phyloP scores from a whole-genome alignment of 2,329 filamentous ascomycete species.

The Plectosphaerella sp. region DNA sequence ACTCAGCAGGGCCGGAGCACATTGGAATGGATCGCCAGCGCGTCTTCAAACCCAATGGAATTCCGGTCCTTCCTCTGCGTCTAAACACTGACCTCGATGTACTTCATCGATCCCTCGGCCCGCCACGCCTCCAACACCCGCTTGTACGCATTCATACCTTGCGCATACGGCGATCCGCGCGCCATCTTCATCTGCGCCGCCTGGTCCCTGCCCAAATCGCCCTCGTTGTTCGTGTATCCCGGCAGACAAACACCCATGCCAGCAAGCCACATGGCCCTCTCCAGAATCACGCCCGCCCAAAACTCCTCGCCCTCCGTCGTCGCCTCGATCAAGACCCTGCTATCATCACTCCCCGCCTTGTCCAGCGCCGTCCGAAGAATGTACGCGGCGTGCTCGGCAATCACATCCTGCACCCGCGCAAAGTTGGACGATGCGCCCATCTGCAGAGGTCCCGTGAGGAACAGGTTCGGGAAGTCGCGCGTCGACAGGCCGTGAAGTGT shows the following conservation, averaged over 20 bases:
- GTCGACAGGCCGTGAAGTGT: conserved; percentile 49
- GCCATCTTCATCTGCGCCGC: conserved; percentile 26
- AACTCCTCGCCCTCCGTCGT: conserved; percentile 38
- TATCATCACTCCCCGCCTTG: conserved; percentile 11
- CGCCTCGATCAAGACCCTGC: conserved; percentile 33
- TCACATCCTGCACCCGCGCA: conserved; percentile 26
- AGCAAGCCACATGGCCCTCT: conserved; percentile 31
- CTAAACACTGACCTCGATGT: conserved; percentile 3
- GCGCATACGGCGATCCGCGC: conserved; percentile 21
- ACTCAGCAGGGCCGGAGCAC: no score
- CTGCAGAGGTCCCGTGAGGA: conserved; percentile 41
- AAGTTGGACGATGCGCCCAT: conserved; percentile 32
- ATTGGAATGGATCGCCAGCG: no score
- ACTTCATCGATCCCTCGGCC: conserved; percentile 21
- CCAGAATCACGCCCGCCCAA: conserved; percentile 37
- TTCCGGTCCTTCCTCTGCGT: background rate
- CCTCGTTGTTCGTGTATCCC: conserved; percentile 46
- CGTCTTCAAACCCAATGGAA: background rate
- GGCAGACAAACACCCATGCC: conserved; percentile 47
- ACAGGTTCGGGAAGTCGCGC: conserved; percentile 50
- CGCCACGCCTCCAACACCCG: conserved; percentile 21
- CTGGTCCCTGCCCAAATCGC: conserved; percentile 18
- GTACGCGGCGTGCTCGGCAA: conserved; percentile 36
- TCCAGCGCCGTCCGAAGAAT: conserved; percentile 20
- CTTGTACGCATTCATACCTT: conserved; percentile 25